Evolutionary conservation across 2,329 filamentous ascomycete species (phyloP), one percentile per base, ranked within the genome.

Genomic region (Zymoseptoria brevis): DNA sequence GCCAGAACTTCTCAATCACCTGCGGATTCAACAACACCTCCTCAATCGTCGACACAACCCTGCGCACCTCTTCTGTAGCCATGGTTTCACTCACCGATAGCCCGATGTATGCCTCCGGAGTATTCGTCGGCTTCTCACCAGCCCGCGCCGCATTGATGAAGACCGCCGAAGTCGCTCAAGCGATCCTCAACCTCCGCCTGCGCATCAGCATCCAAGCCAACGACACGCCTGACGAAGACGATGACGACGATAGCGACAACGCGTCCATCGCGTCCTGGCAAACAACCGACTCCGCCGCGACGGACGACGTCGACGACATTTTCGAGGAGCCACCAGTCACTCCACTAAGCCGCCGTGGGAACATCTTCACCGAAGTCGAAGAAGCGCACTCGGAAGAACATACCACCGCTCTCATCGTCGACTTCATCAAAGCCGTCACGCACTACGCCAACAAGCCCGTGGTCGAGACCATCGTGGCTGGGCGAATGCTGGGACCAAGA

Each of bases 391-490:
- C 13, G 2, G 35, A 45, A 7, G 35, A 45, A 7, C 35, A 45
- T 16, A 45, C 35, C 13, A 45, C 35, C 35, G 35, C 13, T 1
- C 35, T 45, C 5, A 45, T 45, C 35, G 35, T 9, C 35, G 35
- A 13, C 35, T 51, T 65, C 22, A 58, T 55, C 3, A 57, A 59
- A 21, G 26, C 62, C 9, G 51, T 64, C 7, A 35, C 56, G n/a
- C 35, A 60, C 2, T 65, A 62, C 21, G 62, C 64, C 11, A 52
- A 64, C 26, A 19, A 60, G 55, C 57, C 57, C 4, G 52, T 61
- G 4, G 49, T 49, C 5, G 56, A 61, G 50, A 45, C 35, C 13
- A 45, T 45, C 35, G 35, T 45, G 13, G 1, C 6, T 1, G 35
- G 35, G 3, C 35, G 13, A 2, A 45, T 16, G 35, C 35, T 45